Percentiles rank a stretch among this genome's conserved stretches.
Evolutionary conservation across 768 basidiomycete species (phyloP).

Genomic region (Tricholoma terreum): DNA sequence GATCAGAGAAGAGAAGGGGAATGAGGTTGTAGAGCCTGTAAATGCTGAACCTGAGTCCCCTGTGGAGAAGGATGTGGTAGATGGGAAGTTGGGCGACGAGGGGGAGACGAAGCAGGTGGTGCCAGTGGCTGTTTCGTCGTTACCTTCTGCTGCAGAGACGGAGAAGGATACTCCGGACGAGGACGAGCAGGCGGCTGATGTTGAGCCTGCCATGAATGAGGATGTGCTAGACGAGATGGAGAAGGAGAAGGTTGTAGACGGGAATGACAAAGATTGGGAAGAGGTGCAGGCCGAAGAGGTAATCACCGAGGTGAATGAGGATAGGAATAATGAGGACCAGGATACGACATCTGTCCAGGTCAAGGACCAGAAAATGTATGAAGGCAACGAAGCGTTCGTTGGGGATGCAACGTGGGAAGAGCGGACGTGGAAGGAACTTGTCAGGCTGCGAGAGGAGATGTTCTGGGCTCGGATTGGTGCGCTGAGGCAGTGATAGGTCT

Average conservation of each 20-base stretch:
- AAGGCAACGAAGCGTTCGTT: slow-evolving; percentile 46
- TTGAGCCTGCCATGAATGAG: background rate
- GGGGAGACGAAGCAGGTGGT: slow-evolving; percentile 6
- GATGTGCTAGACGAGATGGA: background rate
- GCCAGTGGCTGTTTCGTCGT: background rate
- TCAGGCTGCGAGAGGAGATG: slow-evolving; percentile 75
- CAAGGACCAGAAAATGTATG: slow-evolving; percentile 9
- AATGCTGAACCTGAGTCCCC: background rate
- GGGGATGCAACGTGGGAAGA: slow-evolving; percentile 82
- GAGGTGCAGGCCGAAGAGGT: slow-evolving; percentile 4
- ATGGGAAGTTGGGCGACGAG: slow-evolving; percentile 2
- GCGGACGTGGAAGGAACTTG: slow-evolving; percentile 77
- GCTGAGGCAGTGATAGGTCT: slow-evolving; percentile 20
- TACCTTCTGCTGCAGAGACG: slow-evolving; percentile 3
- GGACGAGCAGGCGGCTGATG: slow-evolving; percentile 1
- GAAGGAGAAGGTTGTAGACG: background rate
- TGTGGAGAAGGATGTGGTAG: background rate
- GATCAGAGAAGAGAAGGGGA: background rate
- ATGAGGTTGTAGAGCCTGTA: background rate
- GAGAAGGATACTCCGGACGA: background rate
- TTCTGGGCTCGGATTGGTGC: slow-evolving; percentile 81
- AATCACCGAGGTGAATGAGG: background rate
- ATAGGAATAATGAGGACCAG: slow-evolving; percentile 12
- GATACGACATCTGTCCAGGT: slow-evolving; percentile 8
- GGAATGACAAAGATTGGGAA: background rate